A percentile compares a stretch with the other conserved stretches of the same genome.
Conservation (phyloP, 108 stramenopile species). For the Craspedostauros australis region DNA sequence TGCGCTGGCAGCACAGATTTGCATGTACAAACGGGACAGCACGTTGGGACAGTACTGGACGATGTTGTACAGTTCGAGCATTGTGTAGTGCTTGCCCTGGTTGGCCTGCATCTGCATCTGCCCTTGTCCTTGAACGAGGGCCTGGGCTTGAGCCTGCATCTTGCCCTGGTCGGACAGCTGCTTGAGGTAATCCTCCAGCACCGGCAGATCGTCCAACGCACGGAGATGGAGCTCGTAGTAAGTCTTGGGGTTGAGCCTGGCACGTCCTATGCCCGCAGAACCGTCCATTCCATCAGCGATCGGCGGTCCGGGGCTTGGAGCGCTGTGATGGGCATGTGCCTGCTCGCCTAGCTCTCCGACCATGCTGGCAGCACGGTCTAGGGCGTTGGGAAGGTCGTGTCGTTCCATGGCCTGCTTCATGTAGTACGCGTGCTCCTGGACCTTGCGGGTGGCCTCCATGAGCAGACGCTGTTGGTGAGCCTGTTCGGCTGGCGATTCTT, state of each 20-base stretch:
- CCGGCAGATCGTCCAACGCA: conserved; percentile 90
- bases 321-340: conserved; percentile 53
- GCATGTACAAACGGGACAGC: conserved; percentile 94
- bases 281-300: conserved; percentile 24
- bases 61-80: conserved; percentile 86
- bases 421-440: conserved; percentile 66
- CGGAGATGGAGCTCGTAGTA: conserved; percentile 99
- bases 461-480: conserved; percentile 46
- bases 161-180: conserved; percentile 23
- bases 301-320: conserved; percentile 23
- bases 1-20: conserved; percentile 93
- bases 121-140: neutral
- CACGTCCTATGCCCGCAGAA: conserved; percentile 24
- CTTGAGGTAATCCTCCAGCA: conserved; percentile 89
- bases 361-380: conserved; percentile 85
- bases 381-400: conserved; percentile 57
- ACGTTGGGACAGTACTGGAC: conserved; percentile 93
- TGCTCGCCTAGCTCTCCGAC: conserved; percentile 90
- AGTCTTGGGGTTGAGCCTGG: conserved; percentile 87
- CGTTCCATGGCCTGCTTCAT: conserved; percentile 82
- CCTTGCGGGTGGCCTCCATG: conserved; percentile 51
- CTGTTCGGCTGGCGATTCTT: conserved; percentile 16
- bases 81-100: conserved; percentile 42
- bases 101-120: conserved; percentile 2
- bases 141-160: conserved; percentile 1